phyloP scores from a whole-genome alignment of 768 basidiomycete genomes.

The Lactarius deliciosus region DNA sequence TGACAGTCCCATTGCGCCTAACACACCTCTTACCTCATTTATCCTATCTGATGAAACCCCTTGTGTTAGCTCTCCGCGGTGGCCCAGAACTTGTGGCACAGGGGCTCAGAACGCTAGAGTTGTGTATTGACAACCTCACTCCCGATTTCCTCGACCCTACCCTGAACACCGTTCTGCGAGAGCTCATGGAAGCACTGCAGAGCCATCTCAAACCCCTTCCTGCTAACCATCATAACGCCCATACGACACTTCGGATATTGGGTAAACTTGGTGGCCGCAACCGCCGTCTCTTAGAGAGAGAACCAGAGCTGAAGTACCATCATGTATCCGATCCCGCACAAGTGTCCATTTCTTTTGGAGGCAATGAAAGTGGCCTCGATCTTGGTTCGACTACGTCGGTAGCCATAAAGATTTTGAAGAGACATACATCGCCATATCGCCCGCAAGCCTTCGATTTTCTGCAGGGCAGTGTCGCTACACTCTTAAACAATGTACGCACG shows the following conservation, averaged over 20 bases:
- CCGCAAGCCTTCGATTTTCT: slow-evolving; percentile 64
- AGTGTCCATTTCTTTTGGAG: slow-evolving; percentile 71
- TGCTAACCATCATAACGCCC: slow-evolving; percentile 83
- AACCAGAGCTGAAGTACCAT: slow-evolving; percentile 71
- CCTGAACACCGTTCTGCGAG: slow-evolving; percentile 85
- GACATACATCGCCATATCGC: slow-evolving; percentile 50
- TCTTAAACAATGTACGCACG: slow-evolving; percentile 68
- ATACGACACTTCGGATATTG: slow-evolving; percentile 92
- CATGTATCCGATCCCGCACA: slow-evolving; percentile 69
- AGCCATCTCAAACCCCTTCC: slow-evolving; percentile 89
- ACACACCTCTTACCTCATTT: slow-evolving; percentile 96
- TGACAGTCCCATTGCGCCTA: slow-evolving; percentile 93
- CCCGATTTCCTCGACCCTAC: slow-evolving; percentile 98
- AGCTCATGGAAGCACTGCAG: slow-evolving; percentile 93
- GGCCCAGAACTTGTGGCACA: slow-evolving; percentile 89
- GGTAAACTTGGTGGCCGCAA: slow-evolving; percentile 97
- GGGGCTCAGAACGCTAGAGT: slow-evolving; percentile 91
- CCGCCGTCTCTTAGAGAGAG: slow-evolving; percentile 77
- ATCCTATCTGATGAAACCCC: slow-evolving; percentile 92
- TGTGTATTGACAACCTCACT: slow-evolving; percentile 99
- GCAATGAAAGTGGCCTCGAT: slow-evolving; percentile 60
- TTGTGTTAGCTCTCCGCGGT: slow-evolving; percentile 87
- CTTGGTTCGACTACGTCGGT: slow-evolving; percentile 64
- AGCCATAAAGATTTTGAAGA: slow-evolving; percentile 61
- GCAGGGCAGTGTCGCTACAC: slow-evolving; percentile 65